Base-by-base conservation (phyloP, 2,329 filamentous ascomycete genomes). In the Stagonosporopsis rhizophila region DNA sequence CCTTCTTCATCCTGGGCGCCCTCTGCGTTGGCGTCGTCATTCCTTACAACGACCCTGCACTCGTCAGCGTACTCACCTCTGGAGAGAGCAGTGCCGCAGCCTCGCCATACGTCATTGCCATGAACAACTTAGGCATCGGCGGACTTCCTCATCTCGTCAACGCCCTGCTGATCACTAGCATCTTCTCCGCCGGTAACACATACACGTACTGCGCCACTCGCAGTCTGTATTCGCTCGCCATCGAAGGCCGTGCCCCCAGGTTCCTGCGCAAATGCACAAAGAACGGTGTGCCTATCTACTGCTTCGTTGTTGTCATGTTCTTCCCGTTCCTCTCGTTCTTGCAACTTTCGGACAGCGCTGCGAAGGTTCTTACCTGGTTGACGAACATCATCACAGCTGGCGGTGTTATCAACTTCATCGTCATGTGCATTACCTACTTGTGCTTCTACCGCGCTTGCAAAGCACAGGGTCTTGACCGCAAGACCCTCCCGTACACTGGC, bases 311-410 rank as follows among this genome's bases (percentile, higher is more conserved):
- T 25, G 88, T 90, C 0, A 81, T 92, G 42, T 72, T 84, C 3
- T 86, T 95, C 65, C 84, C 88, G 1, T 79, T 92, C 6, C 78
- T 96, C 11, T 85, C 87, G 2, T 95, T 92, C 75, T 78, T 93
- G 44, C 88, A 92, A 73, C 82, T 94, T 17, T 88, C 85, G 7
- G 82, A 85, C 59, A 81, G 81, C 55, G 82, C 87, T 0, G 83
- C 89, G 4, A 85, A 87, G 25, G 90, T 92, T 1, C 78, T 93
- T 59, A 81, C 81, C 41, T 92, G 89, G 89, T 86, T 92, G 62
- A 84, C 90, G 37, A 89, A 84, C 56, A 76, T 91, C 68, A 81
- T 91, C 17, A 92, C 90, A 11, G 88, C 90, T 0, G 90, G 89
- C 1, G 88, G 90, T 67, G 52, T 75, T 6, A 70, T 77, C 61